Conservation (phyloP, 306 rosid species). For the Fragaria nilgerrensis region DNA sequence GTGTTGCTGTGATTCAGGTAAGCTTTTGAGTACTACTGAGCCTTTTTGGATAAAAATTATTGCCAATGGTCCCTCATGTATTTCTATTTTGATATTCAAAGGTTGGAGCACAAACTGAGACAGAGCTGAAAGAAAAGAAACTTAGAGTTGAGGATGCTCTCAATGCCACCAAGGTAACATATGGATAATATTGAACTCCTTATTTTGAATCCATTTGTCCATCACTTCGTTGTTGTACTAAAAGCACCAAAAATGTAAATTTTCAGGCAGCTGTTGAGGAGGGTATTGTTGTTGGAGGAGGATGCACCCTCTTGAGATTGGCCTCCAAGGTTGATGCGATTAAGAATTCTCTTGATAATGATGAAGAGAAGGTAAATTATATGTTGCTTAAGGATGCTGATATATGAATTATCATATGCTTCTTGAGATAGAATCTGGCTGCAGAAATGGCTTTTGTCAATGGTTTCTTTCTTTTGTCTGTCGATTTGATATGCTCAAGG, state of each 20-base stretch:
- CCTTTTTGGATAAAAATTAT: not conserved
- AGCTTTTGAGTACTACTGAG: not conserved
- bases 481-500: not conserved
- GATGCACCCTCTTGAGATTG: slow-evolving; percentile 90
- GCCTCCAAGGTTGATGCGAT: slow-evolving; percentile 95
- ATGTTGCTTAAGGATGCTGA: not conserved
- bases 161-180: slow-evolving; percentile 86
- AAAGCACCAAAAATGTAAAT: not conserved
- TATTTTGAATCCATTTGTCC: not conserved
- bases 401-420: not conserved
- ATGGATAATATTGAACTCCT: not conserved
- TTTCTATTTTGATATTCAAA: slow-evolving; percentile 12
- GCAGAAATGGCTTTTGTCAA: not conserved
- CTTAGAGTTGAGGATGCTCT: slow-evolving; percentile 99
- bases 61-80: not conserved
- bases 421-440: not conserved
- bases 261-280: slow-evolving; percentile 98
- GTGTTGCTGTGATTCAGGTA: slow-evolving; percentile 99
- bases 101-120: slow-evolving; percentile 99
- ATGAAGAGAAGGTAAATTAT: slow-evolving; percentile 79
- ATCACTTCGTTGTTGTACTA: not conserved
- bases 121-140: slow-evolving; percentile 98
- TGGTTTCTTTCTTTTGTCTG: not conserved
- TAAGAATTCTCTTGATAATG: slow-evolving; percentile 71
- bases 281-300: slow-evolving; percentile 99